A percentile compares a stretch with the other conserved stretches of the same genome.
These are phyloP conservation scores for Mytilinidion resinicola DNA, from an alignment of 495 filamentous ascomycete genomes.

Conservation along the genomic window DNA sequence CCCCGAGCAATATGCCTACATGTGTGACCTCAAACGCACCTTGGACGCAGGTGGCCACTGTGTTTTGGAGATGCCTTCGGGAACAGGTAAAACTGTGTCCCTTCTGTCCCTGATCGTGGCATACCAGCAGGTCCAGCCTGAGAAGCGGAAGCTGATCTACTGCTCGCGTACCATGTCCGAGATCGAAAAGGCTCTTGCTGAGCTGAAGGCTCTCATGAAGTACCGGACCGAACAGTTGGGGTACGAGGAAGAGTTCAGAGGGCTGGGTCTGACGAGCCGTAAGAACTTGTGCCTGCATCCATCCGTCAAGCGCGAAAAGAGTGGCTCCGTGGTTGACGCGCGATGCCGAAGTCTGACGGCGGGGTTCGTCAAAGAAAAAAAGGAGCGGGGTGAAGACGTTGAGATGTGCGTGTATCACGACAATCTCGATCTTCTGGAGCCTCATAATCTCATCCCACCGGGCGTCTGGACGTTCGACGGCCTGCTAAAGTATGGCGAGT, in stretches of 20 bases:
- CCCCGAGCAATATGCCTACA: conserved; percentile 98
- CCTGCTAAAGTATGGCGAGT: conserved; percentile 77
- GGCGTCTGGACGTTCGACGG: conserved; percentile 96
- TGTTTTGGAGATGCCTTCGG: conserved; percentile 99
- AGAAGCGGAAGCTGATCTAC: conserved; percentile 93
- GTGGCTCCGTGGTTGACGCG: conserved; percentile 86
- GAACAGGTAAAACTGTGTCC: conserved; percentile 97
- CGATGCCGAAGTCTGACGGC: conserved; percentile 92
- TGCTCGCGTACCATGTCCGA: conserved; percentile 97
- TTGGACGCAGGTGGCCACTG: conserved; percentile 92
- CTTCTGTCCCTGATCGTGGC: conserved; percentile 92
- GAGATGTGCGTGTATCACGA: conserved; percentile 95
- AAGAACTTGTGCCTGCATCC: conserved; percentile 98
- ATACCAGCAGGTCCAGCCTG: conserved; percentile 86
- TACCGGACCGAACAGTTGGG: conserved; percentile 83
- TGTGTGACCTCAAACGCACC: conserved; percentile 96
- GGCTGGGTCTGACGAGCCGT: conserved; percentile 85
- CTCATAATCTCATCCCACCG: conserved; percentile 85
- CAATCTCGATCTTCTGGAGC: conserved; percentile 89
- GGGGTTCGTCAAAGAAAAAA: conserved; percentile 95
- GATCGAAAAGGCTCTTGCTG: conserved; percentile 91
- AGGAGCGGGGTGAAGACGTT: conserved; percentile 86
- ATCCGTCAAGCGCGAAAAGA: conserved; percentile 91
- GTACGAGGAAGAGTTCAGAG: conserved; percentile 83
- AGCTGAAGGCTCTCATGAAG: conserved; percentile 89